Conservation (phyloP, 495 filamentous ascomycete genomes). For the Penicillium coprophilum region DNA sequence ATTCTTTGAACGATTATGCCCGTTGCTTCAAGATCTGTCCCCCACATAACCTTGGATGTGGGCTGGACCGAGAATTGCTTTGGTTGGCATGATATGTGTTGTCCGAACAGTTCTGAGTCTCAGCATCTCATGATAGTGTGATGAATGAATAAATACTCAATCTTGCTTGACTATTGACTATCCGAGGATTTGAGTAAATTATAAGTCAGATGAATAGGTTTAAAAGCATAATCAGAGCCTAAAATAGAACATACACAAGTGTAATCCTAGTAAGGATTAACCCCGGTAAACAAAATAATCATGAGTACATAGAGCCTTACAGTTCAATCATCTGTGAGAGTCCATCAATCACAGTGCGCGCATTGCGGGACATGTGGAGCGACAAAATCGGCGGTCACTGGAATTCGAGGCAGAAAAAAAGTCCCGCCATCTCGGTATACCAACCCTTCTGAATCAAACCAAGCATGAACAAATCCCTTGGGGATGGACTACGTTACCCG, state of each 20-base stretch:
- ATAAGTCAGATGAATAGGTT: not conserved
- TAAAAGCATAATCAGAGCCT: not conserved
- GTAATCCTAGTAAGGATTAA: not conserved
- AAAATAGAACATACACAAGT: not conserved
- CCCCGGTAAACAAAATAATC: not conserved
- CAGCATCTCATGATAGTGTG: conserved; percentile 49
- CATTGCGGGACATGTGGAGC: conserved; percentile 12
- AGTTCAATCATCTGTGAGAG: not conserved
- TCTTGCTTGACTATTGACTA: conserved; percentile 8
- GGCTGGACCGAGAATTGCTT: conserved; percentile 42
- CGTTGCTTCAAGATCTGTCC: conserved; percentile 26
- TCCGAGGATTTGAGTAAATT: not conserved
- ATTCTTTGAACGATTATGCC: conserved; percentile 32
- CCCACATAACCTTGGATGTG: conserved; percentile 41
- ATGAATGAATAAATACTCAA: conserved; percentile 43
- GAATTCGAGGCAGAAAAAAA: conserved; percentile 23
- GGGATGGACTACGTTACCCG: conserved; percentile 57
- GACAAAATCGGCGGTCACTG: conserved; percentile 16
- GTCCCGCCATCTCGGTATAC: conserved; percentile 8
- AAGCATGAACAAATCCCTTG: conserved; percentile 40
- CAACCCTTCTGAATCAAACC: conserved; percentile 19
- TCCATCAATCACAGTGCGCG: not conserved
- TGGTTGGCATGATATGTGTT: conserved; percentile 43
- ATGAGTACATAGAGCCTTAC: not conserved
- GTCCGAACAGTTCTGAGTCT: conserved; percentile 42